phyloP scores from a whole-genome alignment of 148 eudicot species.

The Nepenthes gracilis region DNA sequence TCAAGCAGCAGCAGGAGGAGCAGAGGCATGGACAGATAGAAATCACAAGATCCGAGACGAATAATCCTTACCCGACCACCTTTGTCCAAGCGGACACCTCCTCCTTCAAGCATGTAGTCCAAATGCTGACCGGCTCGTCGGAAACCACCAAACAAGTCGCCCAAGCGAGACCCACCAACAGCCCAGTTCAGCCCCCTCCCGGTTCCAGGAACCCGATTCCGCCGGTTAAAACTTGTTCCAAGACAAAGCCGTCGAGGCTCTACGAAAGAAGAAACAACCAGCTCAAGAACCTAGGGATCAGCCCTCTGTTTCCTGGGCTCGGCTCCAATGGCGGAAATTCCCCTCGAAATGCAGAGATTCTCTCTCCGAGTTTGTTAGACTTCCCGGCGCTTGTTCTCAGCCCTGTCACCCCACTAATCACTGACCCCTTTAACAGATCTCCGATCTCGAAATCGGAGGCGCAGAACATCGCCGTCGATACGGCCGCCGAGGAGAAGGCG shows the following conservation, averaged over 20 bases:
- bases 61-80: constrained; percentile 48
- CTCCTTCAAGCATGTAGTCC: constrained; percentile 55
- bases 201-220: constrained; percentile 14
- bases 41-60: constrained; percentile 42
- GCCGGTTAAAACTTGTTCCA: constrained; percentile 13
- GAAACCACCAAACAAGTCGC: not conserved
- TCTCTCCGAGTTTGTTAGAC: not conserved
- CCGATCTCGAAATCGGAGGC: too few species aligned
- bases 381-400: constrained; percentile 17
- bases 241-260: not conserved
- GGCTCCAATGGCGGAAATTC: not conserved
- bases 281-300: constrained; percentile 32
- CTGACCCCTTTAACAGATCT: constrained; percentile 43
- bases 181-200: not conserved
- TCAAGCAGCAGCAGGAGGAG: too few species aligned
- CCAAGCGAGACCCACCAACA: not conserved
- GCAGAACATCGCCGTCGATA: not conserved
- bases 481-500: constrained; percentile 29
- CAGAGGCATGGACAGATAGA: too few species aligned
- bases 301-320: constrained; percentile 12
- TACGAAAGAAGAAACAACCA: constrained; percentile 6
- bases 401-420: constrained; percentile 46
- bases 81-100: constrained; percentile 52
- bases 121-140: constrained; percentile 45
- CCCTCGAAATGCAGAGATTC: not conserved